Base-by-base conservation (phyloP, 352 stramenopile genomes). In the Pythium aristosporum region DNA sequence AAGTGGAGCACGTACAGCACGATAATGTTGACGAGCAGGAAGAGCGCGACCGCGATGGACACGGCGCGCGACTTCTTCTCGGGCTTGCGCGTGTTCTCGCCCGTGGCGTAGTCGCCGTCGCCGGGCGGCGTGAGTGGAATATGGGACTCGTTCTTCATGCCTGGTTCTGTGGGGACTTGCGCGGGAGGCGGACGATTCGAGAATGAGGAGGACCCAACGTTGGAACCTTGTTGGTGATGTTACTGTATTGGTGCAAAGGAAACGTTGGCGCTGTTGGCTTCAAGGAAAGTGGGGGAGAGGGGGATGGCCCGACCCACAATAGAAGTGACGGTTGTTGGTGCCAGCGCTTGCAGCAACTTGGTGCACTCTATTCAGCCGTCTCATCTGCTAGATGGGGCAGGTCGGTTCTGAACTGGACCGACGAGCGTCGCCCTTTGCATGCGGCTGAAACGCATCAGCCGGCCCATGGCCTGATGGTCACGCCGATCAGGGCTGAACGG, bases 1-100 rank as follows among this genome's bases (percentile, higher is more conserved):
- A 93, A 93, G 75, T 93, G 84, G 43, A 93, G 64, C 41, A 91
- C 70, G 79, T 93, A 93, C 32, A 93, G 73, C 41, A 88, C 84
- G 59, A 93, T 86, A 76, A 92, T 73, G 74, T 92, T 92, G 77
- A 88, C 60, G 39, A 89, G 68, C 32, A 92, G 65, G 69, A 92
- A 91, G 65, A 72, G 47, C 37, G 52, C 74, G 55, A 86, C 55
- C 59, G 66, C 55, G 15, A 74, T 61, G 54, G 74, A 73, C 36
- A 77, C 48, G 34, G 66, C 51, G 51, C 73, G 79, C 49, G 75
- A 18, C 55, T 74, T 62, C 48, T 76, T 55, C 42, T 65, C 16
- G 28, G 72, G 55, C 30, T 63, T 30, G 20, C 23, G 13, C 28
- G 58, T 36, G 23, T 68, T 30, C 30, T 68, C 58, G 15, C 66